Evolutionary conservation across 1,284 basidiomycete species (phyloP).

Genomic region (Mycena sp.): DNA sequence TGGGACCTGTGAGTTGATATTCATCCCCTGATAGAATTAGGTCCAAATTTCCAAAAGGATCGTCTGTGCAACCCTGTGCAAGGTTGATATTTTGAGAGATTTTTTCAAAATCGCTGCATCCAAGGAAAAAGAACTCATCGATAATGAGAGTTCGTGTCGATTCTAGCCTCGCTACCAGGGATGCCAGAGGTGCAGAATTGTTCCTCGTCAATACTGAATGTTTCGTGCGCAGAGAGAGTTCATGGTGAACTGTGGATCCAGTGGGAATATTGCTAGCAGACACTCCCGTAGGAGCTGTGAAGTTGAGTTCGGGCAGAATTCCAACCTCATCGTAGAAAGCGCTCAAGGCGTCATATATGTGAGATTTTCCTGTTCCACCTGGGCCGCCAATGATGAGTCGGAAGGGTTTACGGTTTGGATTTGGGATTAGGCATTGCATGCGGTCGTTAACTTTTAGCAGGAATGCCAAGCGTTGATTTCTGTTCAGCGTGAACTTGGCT

Average conservation of each 20-base stretch:
- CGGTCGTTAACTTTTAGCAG: neutral
- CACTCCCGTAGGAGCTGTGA: slow-evolving; percentile 18
- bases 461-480: neutral
- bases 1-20: neutral
- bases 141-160: neutral
- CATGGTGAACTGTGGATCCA: neutral
- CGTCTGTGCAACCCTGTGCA: neutral
- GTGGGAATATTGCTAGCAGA: neutral
- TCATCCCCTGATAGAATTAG: slow-evolving; percentile 20
- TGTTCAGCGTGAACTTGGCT: neutral
- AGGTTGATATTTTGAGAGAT: neutral
- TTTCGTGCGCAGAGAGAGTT: neutral
- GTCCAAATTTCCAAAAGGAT: neutral
- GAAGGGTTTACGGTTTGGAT: neutral
- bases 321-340: slow-evolving; percentile 14
- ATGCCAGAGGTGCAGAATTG: neutral
- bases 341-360: slow-evolving; percentile 18
- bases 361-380: slow-evolving; percentile 26
- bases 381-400: slow-evolving; percentile 6
- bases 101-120: neutral
- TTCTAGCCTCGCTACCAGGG: neutral
- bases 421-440: neutral
- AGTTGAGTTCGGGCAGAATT: neutral
- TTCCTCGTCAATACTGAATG: neutral
- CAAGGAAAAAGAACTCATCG: neutral